phyloP scores from a whole-genome alignment of 1,284 basidiomycete species.

The Ganoderma leucocontextum region DNA sequence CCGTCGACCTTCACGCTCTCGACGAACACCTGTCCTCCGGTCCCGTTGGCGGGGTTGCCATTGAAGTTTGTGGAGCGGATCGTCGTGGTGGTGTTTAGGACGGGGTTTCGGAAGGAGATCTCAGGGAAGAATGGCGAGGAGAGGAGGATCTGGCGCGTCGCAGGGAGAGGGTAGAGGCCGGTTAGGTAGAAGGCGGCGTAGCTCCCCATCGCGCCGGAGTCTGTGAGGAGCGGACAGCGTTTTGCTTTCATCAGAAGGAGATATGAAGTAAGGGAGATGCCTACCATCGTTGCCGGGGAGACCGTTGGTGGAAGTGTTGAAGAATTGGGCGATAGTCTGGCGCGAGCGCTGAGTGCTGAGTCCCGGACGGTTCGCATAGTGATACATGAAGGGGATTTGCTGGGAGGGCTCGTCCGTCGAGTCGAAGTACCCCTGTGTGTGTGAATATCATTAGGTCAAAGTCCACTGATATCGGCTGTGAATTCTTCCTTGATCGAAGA shows the following conservation, averaged over 20 bases:
- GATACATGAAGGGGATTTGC: slow-evolving; percentile 72
- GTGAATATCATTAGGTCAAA: background rate
- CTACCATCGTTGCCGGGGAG: slow-evolving; percentile 69
- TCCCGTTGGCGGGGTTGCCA: slow-evolving; percentile 60
- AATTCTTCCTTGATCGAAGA: slow-evolving; percentile 52
- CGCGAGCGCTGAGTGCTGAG: slow-evolving; percentile 63
- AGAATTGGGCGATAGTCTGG: slow-evolving; percentile 60
- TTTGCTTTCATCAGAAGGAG: no score
- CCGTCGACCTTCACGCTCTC: slow-evolving; percentile 67
- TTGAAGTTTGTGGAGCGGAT: slow-evolving; percentile 59
- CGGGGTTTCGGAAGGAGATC: slow-evolving; percentile 66
- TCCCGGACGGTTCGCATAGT: slow-evolving; percentile 66
- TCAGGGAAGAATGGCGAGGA: slow-evolving; percentile 69
- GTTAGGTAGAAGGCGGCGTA: slow-evolving; percentile 68
- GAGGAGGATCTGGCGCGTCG: slow-evolving; percentile 64
- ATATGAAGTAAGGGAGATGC: slow-evolving; percentile 20
- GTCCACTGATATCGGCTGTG: background rate
- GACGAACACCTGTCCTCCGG: slow-evolving; percentile 62
- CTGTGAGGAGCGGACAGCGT: slow-evolving; percentile 27
- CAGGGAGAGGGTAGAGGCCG: slow-evolving; percentile 69
- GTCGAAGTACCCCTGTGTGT: slow-evolving; percentile 56
- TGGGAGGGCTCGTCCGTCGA: slow-evolving; percentile 68
- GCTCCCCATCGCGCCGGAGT: slow-evolving; percentile 72
- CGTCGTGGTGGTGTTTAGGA: slow-evolving; percentile 62
- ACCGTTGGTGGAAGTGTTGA: slow-evolving; percentile 62